A percentile compares a stretch with the other conserved stretches of the same genome.
Conservation (phyloP, 2,329 filamentous ascomycete genomes). For the Didymellaceae sp. region DNA sequence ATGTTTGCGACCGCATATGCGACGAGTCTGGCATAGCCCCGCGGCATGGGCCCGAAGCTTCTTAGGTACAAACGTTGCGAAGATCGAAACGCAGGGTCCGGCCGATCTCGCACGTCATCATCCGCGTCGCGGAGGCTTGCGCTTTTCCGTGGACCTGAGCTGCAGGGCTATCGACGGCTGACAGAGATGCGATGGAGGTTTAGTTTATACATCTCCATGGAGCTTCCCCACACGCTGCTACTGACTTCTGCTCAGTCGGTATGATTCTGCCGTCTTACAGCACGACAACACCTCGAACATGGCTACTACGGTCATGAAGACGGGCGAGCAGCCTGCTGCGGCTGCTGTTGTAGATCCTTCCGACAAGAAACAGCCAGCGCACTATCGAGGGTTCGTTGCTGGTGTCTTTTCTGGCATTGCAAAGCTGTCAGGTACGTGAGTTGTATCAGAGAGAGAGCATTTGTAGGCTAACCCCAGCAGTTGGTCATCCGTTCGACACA, state of each 20-base stretch:
- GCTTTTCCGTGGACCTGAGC: conserved; percentile 33
- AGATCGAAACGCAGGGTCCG: conserved; percentile 13
- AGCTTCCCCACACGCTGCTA: conserved; percentile 18
- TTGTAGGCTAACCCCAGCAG: conserved; percentile 42
- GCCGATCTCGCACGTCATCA: conserved; percentile 41
- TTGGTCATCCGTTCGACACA: conserved; percentile 84
- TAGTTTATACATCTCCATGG: background rate
- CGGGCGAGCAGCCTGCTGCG: conserved; percentile 31
- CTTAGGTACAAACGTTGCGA: conserved; percentile 4
- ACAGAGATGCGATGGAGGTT: conserved; percentile 14
- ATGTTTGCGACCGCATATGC: conserved; percentile 7
- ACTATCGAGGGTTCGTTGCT: conserved; percentile 96
- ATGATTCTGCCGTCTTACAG: conserved; percentile 25
- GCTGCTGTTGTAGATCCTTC: conserved; percentile 36
- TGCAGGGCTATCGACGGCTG: conserved; percentile 16
- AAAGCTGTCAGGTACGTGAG: conserved; percentile 77
- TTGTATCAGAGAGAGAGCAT: background rate
- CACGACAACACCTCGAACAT: conserved; percentile 31
- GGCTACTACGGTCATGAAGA: conserved; percentile 46
- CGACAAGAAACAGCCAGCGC: conserved; percentile 52
- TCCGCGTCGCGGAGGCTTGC: conserved; percentile 40
- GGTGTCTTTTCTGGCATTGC: conserved; percentile 95
- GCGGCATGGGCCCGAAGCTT: conserved; percentile 6
- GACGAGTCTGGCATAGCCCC: conserved; percentile 8
- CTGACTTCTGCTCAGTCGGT: conserved; percentile 17